Evolutionary conservation across 768 basidiomycete genomes (phyloP).

Genomic region (Phylloporus arenicola): DNA sequence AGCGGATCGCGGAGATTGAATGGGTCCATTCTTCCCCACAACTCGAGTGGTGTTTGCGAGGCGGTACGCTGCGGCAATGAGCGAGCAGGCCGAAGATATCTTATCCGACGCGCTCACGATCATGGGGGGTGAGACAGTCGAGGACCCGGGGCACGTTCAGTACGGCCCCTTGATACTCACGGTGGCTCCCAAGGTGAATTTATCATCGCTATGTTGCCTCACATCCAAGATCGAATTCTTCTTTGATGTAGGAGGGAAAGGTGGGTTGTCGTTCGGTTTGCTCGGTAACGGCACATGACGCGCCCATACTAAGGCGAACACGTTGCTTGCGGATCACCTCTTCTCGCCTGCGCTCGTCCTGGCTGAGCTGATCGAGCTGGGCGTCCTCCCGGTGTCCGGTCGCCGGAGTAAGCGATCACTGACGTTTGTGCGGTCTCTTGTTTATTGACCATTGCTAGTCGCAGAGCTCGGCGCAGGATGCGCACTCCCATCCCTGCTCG

Average conservation of each 20-base stretch:
- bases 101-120: conserved; percentile 48
- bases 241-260: conserved; percentile 49
- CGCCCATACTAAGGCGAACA: conserved; percentile 49
- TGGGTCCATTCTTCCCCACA: not conserved
- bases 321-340: conserved; percentile 65
- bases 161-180: conserved; percentile 54
- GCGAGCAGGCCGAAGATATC: conserved; percentile 40
- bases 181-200: conserved; percentile 52
- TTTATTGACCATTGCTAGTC: conserved; percentile 33
- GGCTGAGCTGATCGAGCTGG: conserved; percentile 59
- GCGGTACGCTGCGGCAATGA: conserved; percentile 2
- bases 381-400: conserved; percentile 39
- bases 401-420: conserved; percentile 35
- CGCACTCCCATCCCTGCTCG: conserved; percentile 60
- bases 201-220: not conserved
- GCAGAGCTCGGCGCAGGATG: conserved; percentile 71
- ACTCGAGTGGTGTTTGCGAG: not conserved
- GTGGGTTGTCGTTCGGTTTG: conserved; percentile 29
- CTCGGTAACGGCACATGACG: conserved; percentile 2
- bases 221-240: not conserved
- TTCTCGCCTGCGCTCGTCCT: conserved; percentile 67
- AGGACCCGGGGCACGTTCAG: conserved; percentile 40
- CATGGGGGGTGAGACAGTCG: conserved; percentile 40
- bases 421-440: not conserved
- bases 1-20: conserved; percentile 25